Base-by-base conservation (phyloP, 352 stramenopile species). In the Globisporangium uncinulatum region DNA sequence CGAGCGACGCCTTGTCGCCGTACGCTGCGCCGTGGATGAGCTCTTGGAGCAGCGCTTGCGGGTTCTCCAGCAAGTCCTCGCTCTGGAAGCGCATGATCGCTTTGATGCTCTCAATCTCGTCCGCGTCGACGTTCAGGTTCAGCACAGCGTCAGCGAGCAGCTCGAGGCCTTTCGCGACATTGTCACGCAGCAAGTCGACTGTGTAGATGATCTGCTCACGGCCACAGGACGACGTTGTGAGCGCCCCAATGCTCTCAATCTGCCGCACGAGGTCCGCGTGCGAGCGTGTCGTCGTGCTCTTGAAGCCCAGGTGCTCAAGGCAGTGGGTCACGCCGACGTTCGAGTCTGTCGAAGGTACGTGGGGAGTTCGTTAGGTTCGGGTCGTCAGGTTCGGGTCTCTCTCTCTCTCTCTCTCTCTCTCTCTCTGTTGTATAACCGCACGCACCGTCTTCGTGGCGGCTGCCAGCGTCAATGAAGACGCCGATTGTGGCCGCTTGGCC, bases 121-220 rank as follows among this genome's bases (percentile, higher is more conserved):
- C 82, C 0, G 76, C 62, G 9, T 84, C 50, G 7, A 97, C 65
- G 34, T 92, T 65, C 3, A 91, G 82, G 56, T 92, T 80, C 10
- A 94, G 65, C 56, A 98, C 77, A 14, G 86, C 86, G 61, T 97
- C 91, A 2, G 86, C 81, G 17, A 99, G 72, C 54, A 99, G 71
- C 59, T 95, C 79, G 48, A 98, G 76, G 0, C 89, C 95, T 43
- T 83, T 73, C 42, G 89, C 76, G 7, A 98, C 83, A 63, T 98
- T 98, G 62, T 98, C 94, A 43, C 96, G 85, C 44, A 99, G 71
- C 46, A 98, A 71, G 70, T 99, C 96, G 59, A 98, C 88, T 61
- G 91, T 98, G 73, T 98, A 98, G 48, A 99, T 91, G 61, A 98
- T 97, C 76, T 99, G 94, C 67, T 99, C 96, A 48, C 96, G 79